Evolutionary conservation across 2,329 filamentous ascomycete genomes (phyloP).

Genomic region (Exophiala viscosa): DNA sequence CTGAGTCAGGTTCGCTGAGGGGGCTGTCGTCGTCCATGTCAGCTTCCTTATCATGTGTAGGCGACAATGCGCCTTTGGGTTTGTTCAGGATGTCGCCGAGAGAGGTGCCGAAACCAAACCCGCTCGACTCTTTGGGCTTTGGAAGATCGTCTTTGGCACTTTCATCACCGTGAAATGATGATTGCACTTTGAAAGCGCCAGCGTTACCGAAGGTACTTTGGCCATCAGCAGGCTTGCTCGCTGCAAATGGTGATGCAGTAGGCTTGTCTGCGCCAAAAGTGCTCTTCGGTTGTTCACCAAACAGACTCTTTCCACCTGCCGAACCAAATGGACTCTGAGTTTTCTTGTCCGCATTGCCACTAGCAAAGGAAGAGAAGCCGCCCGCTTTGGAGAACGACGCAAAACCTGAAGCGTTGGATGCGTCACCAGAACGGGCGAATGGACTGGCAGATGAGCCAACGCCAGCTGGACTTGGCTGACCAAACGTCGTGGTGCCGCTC

Average conservation of each 20-base stretch:
- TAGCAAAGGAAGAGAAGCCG: constrained; percentile 27
- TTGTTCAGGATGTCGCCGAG: constrained; percentile 40
- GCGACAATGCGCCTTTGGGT: constrained; percentile 19
- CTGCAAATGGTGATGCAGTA: constrained; percentile 31
- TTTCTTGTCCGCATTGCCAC: constrained; percentile 16
- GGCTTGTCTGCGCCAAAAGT: constrained; percentile 13
- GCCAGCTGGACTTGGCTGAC: constrained; percentile 19
- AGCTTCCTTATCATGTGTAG: constrained; percentile 29
- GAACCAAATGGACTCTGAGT: constrained; percentile 31
- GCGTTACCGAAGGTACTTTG: constrained; percentile 19
- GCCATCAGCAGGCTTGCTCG: constrained; percentile 26
- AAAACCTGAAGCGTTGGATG: constrained; percentile 26
- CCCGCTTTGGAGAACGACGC: constrained; percentile 29
- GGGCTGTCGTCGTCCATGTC: constrained; percentile 29
- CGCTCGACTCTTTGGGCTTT: constrained; percentile 32
- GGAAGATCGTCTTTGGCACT: constrained; percentile 38
- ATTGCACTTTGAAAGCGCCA: constrained; percentile 41
- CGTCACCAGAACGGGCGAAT: constrained; percentile 18
- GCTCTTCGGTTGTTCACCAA: constrained; percentile 28
- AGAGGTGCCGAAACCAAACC: constrained; percentile 39
- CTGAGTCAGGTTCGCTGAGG: constrained; percentile 13
- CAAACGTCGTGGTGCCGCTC: constrained; percentile 18
- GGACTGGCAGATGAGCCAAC: constrained; percentile 14
- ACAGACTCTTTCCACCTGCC: constrained; percentile 25
- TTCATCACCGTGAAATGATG: constrained; percentile 44